phyloP scores from a whole-genome alignment of 192 early-diverging fungal genomes.

The Pilobolus umbonatus region DNA sequence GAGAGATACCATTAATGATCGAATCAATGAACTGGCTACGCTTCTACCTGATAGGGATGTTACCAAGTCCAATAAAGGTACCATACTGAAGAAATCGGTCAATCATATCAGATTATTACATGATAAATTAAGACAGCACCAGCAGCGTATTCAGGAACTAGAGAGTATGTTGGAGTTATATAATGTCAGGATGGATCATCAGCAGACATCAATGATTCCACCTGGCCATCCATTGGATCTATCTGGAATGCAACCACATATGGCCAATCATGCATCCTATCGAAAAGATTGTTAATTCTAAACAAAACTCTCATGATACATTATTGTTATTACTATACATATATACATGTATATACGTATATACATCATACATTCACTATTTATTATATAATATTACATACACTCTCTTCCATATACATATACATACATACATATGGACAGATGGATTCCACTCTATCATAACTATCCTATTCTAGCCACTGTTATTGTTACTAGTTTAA shows the following conservation, averaged over 20 bases:
- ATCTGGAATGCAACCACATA: conserved; percentile 15
- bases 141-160: conserved; percentile 33
- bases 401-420: neutral
- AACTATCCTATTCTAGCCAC: too few relatives aligned
- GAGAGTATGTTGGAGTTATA: conserved; percentile 25
- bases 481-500: too few relatives aligned
- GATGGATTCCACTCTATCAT: too few relatives aligned
- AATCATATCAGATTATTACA: conserved; percentile 69
- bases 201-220: neutral
- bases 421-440: too few relatives aligned
- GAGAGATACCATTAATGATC: conserved; percentile 97
- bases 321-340: neutral
- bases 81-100: conserved; percentile 86
- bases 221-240: conserved; percentile 22
- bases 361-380: neutral
- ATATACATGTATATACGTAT: neutral
- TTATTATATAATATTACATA: neutral
- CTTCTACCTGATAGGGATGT: conserved; percentile 76
- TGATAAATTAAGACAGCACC: conserved; percentile 18
- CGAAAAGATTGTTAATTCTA: conserved; percentile 2
- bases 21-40: conserved; percentile 84
- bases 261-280: conserved; percentile 12
- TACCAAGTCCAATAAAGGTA: conserved; percentile 91
- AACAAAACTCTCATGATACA: too few relatives aligned
- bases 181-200: conserved; percentile 4